A percentile compares a stretch with the other conserved stretches of the same genome.
phyloP scores from a whole-genome alignment of 164 flowering plant genomes.

The Saururus chinensis region DNA sequence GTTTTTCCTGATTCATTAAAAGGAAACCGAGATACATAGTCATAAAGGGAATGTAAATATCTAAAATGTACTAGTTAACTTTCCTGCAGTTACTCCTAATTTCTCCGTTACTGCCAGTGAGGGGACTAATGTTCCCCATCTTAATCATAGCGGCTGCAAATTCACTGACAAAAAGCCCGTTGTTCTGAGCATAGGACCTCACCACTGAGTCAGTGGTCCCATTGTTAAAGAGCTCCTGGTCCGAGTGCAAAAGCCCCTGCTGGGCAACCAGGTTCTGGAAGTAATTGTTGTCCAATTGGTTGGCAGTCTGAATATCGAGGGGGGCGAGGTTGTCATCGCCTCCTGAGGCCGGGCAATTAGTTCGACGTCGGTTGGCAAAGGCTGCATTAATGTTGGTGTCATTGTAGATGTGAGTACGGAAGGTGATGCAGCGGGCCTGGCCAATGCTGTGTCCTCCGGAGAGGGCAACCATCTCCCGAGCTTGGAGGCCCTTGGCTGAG shows the following conservation, averaged over 20 bases:
- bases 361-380: background rate
- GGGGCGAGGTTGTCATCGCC: conserved; percentile 56
- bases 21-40: no score
- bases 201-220: conserved; percentile 46
- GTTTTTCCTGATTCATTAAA: no score
- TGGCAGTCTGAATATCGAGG: conserved; percentile 37
- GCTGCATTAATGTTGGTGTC: conserved; percentile 40
- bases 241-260: conserved; percentile 51
- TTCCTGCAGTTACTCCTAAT: conserved; percentile 46
- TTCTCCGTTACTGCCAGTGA: conserved; percentile 53
- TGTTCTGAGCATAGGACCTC: conserved; percentile 20
- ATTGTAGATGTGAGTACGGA: conserved; percentile 52
- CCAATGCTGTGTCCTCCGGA: conserved; percentile 46
- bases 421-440: conserved; percentile 51
- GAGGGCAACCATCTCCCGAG: conserved; percentile 50
- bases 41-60: no score
- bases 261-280: conserved; percentile 30
- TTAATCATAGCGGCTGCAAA: conserved; percentile 48
- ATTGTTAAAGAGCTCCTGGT: conserved; percentile 45
- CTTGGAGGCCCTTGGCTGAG: conserved; percentile 41
- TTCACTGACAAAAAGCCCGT: conserved; percentile 21
- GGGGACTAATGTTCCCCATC: conserved; percentile 52
- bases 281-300: conserved; percentile 37
- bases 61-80: conserved; percentile 13
- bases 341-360: conserved; percentile 29